phyloP scores from a whole-genome alignment of 345 rosid genomes.

The Citrus inodora region DNA sequence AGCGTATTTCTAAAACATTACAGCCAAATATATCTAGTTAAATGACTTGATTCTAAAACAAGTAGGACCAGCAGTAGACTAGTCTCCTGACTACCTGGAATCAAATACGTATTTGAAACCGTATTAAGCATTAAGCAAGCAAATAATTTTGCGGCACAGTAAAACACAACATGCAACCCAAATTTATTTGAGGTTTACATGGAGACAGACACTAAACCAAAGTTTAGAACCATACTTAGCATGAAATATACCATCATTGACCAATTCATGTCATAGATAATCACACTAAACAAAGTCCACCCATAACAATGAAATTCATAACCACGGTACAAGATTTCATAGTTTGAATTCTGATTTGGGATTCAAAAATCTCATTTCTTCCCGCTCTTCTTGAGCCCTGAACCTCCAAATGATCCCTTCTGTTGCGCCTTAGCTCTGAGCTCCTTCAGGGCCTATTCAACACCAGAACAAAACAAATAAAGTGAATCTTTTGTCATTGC shows the following conservation, averaged over 20 bases:
- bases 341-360: background rate
- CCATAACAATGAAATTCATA: background rate
- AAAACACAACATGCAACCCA: background rate
- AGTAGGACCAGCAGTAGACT: too few species aligned
- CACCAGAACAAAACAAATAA: background rate
- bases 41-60: background rate
- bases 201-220: background rate
- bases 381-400: slow-evolving; percentile 94
- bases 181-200: background rate
- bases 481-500: background rate
- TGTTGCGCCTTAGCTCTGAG: slow-evolving; percentile 79
- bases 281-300: background rate
- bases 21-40: too few species aligned
- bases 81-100: background rate
- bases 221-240: background rate
- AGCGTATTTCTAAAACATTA: too few species aligned
- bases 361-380: slow-evolving; percentile 58
- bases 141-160: background rate
- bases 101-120: background rate
- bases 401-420: slow-evolving; percentile 79
- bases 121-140: background rate
- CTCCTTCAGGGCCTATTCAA: slow-evolving; percentile 71
- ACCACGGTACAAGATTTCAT: background rate
- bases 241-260: background rate
- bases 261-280: background rate